These are phyloP conservation scores for Boletus rubropictus DNA, from an alignment of 768 basidiomycete species.

Conservation along the genomic window DNA sequence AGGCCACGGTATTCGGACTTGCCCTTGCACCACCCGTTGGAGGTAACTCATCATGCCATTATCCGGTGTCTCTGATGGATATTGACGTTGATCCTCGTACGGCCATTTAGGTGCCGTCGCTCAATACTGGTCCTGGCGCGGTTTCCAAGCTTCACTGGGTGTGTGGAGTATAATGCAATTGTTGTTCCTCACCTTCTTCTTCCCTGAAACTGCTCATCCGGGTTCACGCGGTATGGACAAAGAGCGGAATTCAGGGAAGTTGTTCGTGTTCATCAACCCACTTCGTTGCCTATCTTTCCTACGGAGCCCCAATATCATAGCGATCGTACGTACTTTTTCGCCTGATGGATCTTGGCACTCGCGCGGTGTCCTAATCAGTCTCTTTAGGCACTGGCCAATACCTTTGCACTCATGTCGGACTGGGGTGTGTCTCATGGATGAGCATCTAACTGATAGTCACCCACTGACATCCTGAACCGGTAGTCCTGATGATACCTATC, in stretches of 20 bases:
- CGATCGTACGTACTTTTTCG: constrained; percentile 39
- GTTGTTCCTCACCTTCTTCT: constrained; percentile 36
- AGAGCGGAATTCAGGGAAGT: constrained; percentile 15
- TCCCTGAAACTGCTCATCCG: constrained; percentile 70
- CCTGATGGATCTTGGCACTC: background rate
- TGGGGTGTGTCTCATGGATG: constrained; percentile 29
- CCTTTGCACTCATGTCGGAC: constrained; percentile 24
- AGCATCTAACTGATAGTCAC: background rate
- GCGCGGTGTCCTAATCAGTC: background rate
- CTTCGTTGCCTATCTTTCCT: constrained; percentile 46
- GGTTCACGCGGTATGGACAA: constrained; percentile 52
- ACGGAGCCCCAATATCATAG: constrained; percentile 53
- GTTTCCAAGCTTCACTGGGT: constrained; percentile 47
- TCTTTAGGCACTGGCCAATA: constrained; percentile 40
- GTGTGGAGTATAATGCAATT: constrained; percentile 37
- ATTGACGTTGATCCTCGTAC: background rate
- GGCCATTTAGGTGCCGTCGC: constrained; percentile 38
- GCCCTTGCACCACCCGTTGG: constrained; percentile 57
- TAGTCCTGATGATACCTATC: constrained; percentile 51
- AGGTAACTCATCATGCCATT: constrained; percentile 29
- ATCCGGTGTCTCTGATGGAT: background rate
- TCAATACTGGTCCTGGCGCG: constrained; percentile 62
- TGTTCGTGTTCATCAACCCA: constrained; percentile 53
- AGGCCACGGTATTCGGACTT: constrained; percentile 51
- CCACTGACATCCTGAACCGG: background rate